phyloP scores from a whole-genome alignment of 371 early-diverging fungal genomes.

The Mucor plumbeus region DNA sequence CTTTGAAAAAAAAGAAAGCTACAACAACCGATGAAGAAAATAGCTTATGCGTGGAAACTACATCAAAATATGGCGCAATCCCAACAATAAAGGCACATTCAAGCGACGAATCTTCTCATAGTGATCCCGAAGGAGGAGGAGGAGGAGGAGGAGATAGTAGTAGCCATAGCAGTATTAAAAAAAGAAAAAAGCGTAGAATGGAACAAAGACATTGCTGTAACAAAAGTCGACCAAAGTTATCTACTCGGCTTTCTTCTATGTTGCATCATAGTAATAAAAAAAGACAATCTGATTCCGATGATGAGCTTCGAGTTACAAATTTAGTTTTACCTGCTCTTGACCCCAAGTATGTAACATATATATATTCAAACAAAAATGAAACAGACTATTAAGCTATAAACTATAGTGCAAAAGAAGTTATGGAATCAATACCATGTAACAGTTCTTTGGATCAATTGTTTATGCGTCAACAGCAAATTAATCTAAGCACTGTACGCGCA shows the following conservation, averaged over 20 bases:
- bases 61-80: conserved; percentile 15
- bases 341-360: conserved; percentile 24
- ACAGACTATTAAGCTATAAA: background rate
- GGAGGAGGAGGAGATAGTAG: conserved; percentile 9
- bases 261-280: conserved; percentile 6
- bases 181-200: conserved; percentile 23
- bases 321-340: conserved; percentile 43
- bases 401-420: conserved; percentile 31
- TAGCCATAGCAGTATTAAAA: conserved; percentile 12
- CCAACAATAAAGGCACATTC: background rate
- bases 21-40: conserved; percentile 21
- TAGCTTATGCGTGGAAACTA: conserved; percentile 14
- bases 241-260: conserved; percentile 11
- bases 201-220: conserved; percentile 24
- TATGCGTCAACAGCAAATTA: conserved; percentile 27
- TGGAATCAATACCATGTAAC: conserved; percentile 10
- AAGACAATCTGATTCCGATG: conserved; percentile 10
- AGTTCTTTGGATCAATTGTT: conserved; percentile 24
- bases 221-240: conserved; percentile 11
- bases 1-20: background rate
- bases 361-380: background rate
- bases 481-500: conserved; percentile 36
- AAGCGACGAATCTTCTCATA: conserved; percentile 15
- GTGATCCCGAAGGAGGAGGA: conserved; percentile 20
- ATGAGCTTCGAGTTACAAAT: conserved; percentile 17